A percentile compares a stretch with the other conserved stretches of the same genome.
phyloP scores from a whole-genome alignment of 1,284 basidiomycete species.

The Volvariella volvacea region DNA sequence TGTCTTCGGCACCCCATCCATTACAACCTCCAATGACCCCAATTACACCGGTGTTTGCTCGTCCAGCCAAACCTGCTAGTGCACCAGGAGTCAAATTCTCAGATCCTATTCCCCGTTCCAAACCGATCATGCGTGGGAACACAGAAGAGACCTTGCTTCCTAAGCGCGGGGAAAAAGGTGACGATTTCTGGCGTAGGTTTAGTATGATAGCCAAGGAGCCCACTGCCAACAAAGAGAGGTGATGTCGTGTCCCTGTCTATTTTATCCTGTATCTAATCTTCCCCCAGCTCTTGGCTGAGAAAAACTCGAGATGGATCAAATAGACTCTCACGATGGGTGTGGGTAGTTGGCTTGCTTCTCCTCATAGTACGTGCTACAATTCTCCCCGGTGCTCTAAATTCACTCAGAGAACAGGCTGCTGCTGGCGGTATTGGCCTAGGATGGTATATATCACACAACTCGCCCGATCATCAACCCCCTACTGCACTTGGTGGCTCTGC shows the following conservation, averaged over 20 bases:
- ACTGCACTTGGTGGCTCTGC: conserved; percentile 62
- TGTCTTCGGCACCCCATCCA: conserved; percentile 50
- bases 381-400: no score
- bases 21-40: conserved; percentile 70
- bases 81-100: conserved; percentile 41
- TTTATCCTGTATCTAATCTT: conserved; percentile 4
- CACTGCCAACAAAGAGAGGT: conserved; percentile 45
- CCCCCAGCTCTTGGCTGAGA: conserved; percentile 53
- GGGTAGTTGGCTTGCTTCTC: conserved; percentile 55
- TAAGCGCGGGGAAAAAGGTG: conserved; percentile 59
- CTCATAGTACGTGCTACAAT: conserved; percentile 39
- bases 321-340: conserved; percentile 59
- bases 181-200: conserved; percentile 81
- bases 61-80: conserved; percentile 41
- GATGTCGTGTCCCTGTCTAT: conserved; percentile 8
- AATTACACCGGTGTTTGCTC: conserved; percentile 69
- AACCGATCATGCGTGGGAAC: conserved; percentile 59
- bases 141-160: conserved; percentile 63
- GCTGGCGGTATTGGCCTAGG: conserved; percentile 52
- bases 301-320: conserved; percentile 49
- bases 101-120: conserved; percentile 22
- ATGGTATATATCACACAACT: conserved; percentile 50
- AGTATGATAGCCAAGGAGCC: conserved; percentile 70
- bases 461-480: conserved; percentile 41
- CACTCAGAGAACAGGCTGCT: conserved; percentile 27